phyloP scores from a whole-genome alignment of 2,329 filamentous ascomycete species.

The Incumbomyces lentus region DNA sequence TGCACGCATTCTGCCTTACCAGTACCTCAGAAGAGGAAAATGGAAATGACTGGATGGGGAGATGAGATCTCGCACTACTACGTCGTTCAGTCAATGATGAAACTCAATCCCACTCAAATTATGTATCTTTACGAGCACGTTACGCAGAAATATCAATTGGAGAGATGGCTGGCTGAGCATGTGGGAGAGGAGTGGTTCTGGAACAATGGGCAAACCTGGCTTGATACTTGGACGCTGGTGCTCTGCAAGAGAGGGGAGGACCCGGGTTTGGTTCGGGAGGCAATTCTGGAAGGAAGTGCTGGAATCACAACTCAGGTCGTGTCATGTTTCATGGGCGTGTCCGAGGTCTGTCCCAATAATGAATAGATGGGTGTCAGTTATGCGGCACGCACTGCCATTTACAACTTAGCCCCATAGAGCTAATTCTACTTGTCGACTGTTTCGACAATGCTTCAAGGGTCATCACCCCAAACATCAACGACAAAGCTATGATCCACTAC shows the following conservation, averaged over 20 bases:
- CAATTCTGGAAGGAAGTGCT: constrained; percentile 10
- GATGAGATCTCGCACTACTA: constrained; percentile 56
- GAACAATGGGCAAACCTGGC: constrained; percentile 54
- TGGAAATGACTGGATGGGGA: constrained; percentile 48
- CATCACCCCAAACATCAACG: too few relatives aligned
- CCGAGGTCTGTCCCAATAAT: too few relatives aligned
- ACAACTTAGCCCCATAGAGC: too few relatives aligned
- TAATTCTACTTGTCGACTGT: too few relatives aligned
- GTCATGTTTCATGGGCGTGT: too few relatives aligned
- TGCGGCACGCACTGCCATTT: too few relatives aligned
- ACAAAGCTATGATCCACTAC: too few relatives aligned
- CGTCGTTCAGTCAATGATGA: constrained; percentile 54
- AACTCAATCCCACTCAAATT: constrained; percentile 51
- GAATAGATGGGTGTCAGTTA: too few relatives aligned
- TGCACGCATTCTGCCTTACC: constrained; percentile 10
- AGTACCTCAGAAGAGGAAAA: constrained; percentile 36
- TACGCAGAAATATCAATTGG: constrained; percentile 47
- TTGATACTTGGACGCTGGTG: constrained; percentile 48
- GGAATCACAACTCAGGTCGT: background rate
- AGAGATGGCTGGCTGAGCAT: constrained; percentile 37
- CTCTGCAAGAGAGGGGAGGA: constrained; percentile 45
- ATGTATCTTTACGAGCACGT: constrained; percentile 48
- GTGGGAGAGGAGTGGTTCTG: constrained; percentile 50
- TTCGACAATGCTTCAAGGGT: too few relatives aligned
- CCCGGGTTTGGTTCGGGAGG: constrained; percentile 28